phyloP scores from a whole-genome alignment of 768 basidiomycete genomes.

The Pleurotus salmoneostramineus region DNA sequence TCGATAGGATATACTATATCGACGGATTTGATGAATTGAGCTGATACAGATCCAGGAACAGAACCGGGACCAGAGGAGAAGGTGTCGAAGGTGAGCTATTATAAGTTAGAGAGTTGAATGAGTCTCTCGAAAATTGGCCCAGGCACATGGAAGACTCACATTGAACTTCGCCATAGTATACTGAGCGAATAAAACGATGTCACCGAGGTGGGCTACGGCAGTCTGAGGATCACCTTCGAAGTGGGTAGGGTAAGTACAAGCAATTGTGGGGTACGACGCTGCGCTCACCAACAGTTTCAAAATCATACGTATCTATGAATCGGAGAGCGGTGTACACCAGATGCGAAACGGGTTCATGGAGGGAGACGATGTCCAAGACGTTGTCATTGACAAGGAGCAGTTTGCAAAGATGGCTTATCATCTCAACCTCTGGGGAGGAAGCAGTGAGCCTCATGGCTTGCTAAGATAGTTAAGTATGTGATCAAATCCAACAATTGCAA shows the following conservation, averaged over 20 bases:
- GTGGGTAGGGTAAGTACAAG: not conserved
- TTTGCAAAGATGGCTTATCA: conserved; percentile 67
- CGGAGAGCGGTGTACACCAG: conserved; percentile 59
- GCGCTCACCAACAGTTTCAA: conserved; percentile 71
- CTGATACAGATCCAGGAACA: conserved; percentile 40
- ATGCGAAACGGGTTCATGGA: conserved; percentile 63
- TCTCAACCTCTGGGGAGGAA: conserved; percentile 55
- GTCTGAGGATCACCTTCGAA: conserved; percentile 84
- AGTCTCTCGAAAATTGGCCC: not conserved
- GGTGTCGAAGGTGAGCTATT: conserved; percentile 45
- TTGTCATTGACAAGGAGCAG: conserved; percentile 54
- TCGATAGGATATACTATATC: conserved; percentile 37
- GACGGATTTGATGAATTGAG: conserved; percentile 48
- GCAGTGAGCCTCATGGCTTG: conserved; percentile 50
- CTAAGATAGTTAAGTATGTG: conserved; percentile 29
- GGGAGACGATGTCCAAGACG: conserved; percentile 63
- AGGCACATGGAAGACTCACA: conserved; percentile 28
- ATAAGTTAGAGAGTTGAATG: not conserved
- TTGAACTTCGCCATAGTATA: conserved; percentile 61
- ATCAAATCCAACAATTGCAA: not conserved
- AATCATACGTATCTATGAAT: conserved; percentile 71
- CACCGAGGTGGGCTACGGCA: conserved; percentile 72
- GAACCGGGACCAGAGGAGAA: conserved; percentile 43
- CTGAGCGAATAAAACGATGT: conserved; percentile 76
- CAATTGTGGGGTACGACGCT: not conserved